These are phyloP conservation scores for Botrytis porri DNA, from an alignment of 2,329 filamentous ascomycete species.

Conservation along the genomic window DNA sequence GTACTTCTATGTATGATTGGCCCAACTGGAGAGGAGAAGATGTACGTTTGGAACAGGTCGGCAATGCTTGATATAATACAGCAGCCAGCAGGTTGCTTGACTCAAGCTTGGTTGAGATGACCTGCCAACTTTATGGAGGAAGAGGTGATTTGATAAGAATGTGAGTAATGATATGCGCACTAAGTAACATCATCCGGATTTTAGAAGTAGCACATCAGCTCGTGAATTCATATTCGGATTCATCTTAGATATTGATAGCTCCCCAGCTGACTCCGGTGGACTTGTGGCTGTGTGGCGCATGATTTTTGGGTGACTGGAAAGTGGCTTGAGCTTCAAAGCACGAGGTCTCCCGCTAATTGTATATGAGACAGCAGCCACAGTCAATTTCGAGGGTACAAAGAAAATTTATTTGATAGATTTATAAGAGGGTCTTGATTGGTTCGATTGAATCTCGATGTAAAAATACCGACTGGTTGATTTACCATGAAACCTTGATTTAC, in stretches of 20 bases:
- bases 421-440: background rate
- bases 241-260: background rate
- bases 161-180: background rate
- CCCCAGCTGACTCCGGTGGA: background rate
- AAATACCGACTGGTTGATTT: background rate
- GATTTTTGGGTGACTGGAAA: background rate
- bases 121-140: background rate
- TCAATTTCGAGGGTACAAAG: background rate
- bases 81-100: too few species aligned
- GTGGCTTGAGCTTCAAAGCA: background rate
- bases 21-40: background rate
- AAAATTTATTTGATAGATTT: background rate
- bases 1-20: background rate
- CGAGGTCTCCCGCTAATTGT: background rate
- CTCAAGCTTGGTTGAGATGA: background rate
- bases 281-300: background rate
- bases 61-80: background rate
- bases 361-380: background rate
- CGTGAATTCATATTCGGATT: background rate
- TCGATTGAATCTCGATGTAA: background rate
- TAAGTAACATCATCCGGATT: background rate
- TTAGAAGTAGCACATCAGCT: background rate
- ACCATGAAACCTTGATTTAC: background rate
- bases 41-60: background rate
- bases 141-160: background rate